phyloP scores from a whole-genome alignment of 768 basidiomycete species.

The Leccinum barrowsii region DNA sequence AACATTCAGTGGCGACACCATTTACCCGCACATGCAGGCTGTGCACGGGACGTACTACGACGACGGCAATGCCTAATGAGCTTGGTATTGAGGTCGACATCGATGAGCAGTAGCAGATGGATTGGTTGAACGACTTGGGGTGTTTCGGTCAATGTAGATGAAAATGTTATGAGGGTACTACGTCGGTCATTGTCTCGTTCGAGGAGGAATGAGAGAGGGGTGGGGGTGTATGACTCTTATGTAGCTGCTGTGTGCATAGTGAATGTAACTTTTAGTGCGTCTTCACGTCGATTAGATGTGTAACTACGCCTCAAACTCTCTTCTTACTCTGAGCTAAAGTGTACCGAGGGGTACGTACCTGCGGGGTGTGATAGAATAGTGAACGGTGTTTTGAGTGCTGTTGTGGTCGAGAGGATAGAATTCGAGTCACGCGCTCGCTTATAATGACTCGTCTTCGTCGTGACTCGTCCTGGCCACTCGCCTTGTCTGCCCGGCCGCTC shows the following conservation, averaged over 20 bases:
- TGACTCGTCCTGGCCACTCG: constrained; percentile 1
- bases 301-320: too few relatives aligned
- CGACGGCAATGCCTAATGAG: constrained; percentile 9
- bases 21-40: constrained; percentile 38
- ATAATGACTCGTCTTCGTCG: background rate
- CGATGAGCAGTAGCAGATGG: constrained; percentile 3
- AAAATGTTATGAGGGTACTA: too few relatives aligned
- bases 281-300: too few relatives aligned
- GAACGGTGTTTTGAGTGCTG: too few relatives aligned
- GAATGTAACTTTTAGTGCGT: too few relatives aligned
- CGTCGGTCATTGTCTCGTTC: too few relatives aligned
- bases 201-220: background rate
- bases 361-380: too few relatives aligned
- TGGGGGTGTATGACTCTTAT: too few relatives aligned
- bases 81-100: constrained; percentile 15
- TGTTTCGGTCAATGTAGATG: background rate
- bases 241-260: too few relatives aligned
- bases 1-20: constrained; percentile 30
- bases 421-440: constrained; percentile 3
- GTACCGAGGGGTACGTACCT: too few relatives aligned
- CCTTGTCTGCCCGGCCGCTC: constrained; percentile 4
- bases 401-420: background rate
- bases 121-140: too few relatives aligned
- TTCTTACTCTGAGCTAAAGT: too few relatives aligned
- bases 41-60: constrained; percentile 32